Percentiles rank a stretch among this genome's conserved stretches.
Conservation (phyloP, 2,329 filamentous ascomycete genomes). For the Epichloe uncinata region DNA sequence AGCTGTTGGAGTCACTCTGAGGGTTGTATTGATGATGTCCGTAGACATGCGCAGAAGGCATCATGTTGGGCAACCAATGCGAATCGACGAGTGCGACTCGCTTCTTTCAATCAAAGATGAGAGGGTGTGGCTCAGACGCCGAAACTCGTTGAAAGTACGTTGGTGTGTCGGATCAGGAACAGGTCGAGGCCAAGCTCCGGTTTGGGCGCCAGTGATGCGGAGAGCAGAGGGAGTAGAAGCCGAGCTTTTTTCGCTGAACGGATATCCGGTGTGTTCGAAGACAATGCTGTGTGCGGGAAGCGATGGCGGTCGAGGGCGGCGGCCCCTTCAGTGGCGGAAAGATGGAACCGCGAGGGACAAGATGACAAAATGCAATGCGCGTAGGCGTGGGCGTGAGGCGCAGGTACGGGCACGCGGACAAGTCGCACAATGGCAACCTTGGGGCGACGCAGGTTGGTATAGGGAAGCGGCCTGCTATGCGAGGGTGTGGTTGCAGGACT, state of each 20-base stretch:
- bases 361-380: neutral
- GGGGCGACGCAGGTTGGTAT: neutral
- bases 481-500: neutral
- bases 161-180: too few species aligned
- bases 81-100: neutral
- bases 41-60: constrained; percentile 51
- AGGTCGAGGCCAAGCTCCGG: too few species aligned
- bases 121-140: too few species aligned
- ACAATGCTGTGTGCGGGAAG: neutral
- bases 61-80: constrained; percentile 33
- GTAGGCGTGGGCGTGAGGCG: neutral
- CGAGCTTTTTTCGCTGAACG: too few species aligned
- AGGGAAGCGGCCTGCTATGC: constrained; percentile 1
- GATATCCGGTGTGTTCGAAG: too few species aligned
- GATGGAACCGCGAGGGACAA: neutral
- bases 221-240: too few species aligned
- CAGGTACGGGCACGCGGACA: neutral
- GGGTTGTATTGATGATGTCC: constrained; percentile 54
- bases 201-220: too few species aligned
- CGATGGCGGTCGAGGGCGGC: neutral
- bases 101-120: too few species aligned
- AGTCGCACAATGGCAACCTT: neutral
- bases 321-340: too few species aligned
- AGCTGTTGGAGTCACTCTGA: constrained; percentile 46
- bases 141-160: too few species aligned